Evolutionary conservation across 129 eudicot genomes (phyloP).

Genomic region (Heracleum sosnowskyi): DNA sequence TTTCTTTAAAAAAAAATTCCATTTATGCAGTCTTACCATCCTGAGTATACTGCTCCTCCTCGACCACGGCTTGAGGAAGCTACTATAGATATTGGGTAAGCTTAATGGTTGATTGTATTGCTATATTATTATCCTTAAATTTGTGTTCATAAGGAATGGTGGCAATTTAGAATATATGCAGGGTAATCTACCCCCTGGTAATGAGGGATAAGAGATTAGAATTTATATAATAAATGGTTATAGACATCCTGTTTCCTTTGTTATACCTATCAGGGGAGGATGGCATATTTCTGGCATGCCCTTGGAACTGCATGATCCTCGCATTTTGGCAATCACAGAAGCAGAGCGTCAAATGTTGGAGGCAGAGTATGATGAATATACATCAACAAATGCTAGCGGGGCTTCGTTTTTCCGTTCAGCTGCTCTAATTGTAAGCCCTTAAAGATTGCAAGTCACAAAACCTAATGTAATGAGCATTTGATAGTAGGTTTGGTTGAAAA

Average conservation of each 20-base stretch:
- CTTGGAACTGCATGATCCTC: slow-evolving; percentile 84
- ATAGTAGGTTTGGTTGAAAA: not conserved
- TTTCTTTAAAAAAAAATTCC: no score
- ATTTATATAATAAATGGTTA: not conserved
- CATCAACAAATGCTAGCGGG: slow-evolving; percentile 77
- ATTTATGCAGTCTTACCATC: slow-evolving; percentile 60
- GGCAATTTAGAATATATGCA: not conserved
- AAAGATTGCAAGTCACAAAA: not conserved
- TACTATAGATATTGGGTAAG: slow-evolving; percentile 81
- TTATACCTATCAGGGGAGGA: slow-evolving; percentile 58
- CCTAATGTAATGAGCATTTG: not conserved
- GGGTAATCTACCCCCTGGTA: not conserved
- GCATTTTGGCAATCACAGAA: slow-evolving; percentile 82
- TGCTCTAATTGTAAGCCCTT: slow-evolving; percentile 73
- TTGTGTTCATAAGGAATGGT: not conserved
- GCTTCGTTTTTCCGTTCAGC: slow-evolving; percentile 96
- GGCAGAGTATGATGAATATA: slow-evolving; percentile 85
- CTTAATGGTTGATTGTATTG: not conserved
- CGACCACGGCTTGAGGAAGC: slow-evolving; percentile 68
- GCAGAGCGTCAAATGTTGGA: slow-evolving; percentile 91
- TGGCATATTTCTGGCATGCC: slow-evolving; percentile 97
- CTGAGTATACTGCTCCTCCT: slow-evolving; percentile 78
- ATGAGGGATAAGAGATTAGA: not conserved
- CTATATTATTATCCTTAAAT: not conserved
- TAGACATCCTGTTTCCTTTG: slow-evolving; percentile 5